Conservation (phyloP, 495 filamentous ascomycete genomes). For the Hamigera avellanea region DNA sequence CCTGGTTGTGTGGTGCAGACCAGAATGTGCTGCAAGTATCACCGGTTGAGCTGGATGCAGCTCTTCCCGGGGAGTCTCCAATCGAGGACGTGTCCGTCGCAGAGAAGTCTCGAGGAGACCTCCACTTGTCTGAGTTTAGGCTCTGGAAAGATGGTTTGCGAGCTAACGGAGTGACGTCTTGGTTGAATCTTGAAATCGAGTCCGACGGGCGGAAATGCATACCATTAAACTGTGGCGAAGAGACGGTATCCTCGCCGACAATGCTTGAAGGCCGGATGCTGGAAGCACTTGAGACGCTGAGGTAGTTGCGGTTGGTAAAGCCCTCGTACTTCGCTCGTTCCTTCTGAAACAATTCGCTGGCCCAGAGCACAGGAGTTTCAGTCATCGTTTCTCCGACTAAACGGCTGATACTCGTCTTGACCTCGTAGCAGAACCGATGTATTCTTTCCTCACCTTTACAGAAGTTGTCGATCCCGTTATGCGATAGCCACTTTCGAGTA, state of each 20-base stretch:
- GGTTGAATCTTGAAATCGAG: constrained; percentile 22
- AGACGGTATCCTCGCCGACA: constrained; percentile 36
- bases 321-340: constrained; percentile 71
- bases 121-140: constrained; percentile 55
- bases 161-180: constrained; percentile 26
- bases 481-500: constrained; percentile 72
- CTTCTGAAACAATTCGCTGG: constrained; percentile 73
- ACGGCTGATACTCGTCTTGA: constrained; percentile 77
- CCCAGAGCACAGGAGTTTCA: constrained; percentile 85
- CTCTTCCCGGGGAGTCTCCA: constrained; percentile 44
- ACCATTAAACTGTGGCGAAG: constrained; percentile 14
- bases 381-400: constrained; percentile 77
- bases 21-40: constrained; percentile 79
- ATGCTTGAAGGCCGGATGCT: constrained; percentile 38
- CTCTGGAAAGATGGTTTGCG: constrained; percentile 46
- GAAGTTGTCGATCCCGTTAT: constrained; percentile 80
- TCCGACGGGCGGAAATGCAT: constrained; percentile 30
- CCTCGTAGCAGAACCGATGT: constrained; percentile 84
- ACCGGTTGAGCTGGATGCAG: constrained; percentile 49
- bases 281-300: constrained; percentile 31
- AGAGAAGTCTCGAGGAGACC: constrained; percentile 31
- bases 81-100: constrained; percentile 41
- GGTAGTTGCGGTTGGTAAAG: constrained; percentile 33
- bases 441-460: constrained; percentile 94
- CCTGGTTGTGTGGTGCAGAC: constrained; percentile 62